Evolutionary conservation across 108 stramenopile genomes (phyloP).

Genomic region (Cyclotella sp.): DNA sequence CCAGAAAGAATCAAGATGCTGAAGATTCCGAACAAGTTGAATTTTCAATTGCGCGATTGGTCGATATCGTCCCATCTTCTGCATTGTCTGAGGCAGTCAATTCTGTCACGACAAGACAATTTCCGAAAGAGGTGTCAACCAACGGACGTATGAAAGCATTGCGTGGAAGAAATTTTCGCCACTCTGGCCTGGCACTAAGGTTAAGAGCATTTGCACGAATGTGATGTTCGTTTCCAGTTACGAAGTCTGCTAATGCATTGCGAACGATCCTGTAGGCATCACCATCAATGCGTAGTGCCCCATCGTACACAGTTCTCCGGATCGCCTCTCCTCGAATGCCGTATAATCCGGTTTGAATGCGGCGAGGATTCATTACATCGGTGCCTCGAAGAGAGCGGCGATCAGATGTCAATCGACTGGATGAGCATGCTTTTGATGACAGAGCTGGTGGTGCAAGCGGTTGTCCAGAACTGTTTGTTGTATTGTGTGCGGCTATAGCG

Average conservation of each 20-base stretch:
- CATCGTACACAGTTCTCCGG: conserved; percentile 72
- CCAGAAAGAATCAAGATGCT: too few relatives aligned
- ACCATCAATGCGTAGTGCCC: conserved; percentile 72
- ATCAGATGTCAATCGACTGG: conserved; percentile 36
- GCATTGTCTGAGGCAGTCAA: background rate
- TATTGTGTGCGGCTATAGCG: background rate
- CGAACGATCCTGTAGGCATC: conserved; percentile 55
- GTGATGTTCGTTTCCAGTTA: conserved; percentile 15
- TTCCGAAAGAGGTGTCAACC: background rate
- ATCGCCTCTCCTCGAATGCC: conserved; percentile 63
- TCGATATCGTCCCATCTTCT: background rate
- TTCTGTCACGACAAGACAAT: conserved; percentile 18
- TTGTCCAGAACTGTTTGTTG: background rate
- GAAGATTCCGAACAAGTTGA: too few relatives aligned
- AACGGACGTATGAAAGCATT: conserved; percentile 35
- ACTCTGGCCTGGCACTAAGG: conserved; percentile 27
- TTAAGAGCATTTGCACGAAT: background rate
- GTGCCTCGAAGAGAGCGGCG: conserved; percentile 20
- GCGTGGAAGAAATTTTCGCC: conserved; percentile 7
- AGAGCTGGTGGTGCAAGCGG: background rate
- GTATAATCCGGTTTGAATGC: conserved; percentile 71
- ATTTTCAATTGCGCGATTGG: too few relatives aligned
- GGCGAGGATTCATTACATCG: conserved; percentile 63
- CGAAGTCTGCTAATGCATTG: conserved; percentile 48
- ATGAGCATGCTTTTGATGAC: background rate